These are phyloP conservation scores for Vaccinium myrtillus DNA, from an alignment of 148 eudicot species.

Conservation along the genomic window DNA sequence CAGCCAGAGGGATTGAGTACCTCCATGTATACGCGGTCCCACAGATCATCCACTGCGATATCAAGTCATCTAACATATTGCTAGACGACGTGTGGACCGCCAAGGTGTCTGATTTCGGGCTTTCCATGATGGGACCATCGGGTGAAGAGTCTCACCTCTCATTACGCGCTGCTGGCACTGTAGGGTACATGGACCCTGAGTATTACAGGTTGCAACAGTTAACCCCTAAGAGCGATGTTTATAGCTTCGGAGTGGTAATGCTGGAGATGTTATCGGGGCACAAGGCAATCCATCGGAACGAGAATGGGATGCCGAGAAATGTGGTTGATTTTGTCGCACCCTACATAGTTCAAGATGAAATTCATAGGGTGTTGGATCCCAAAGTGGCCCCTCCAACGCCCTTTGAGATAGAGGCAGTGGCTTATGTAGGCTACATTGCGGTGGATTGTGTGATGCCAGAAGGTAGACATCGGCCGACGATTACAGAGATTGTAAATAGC, in stretches of 20 bases:
- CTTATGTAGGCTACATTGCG: conserved; percentile 63
- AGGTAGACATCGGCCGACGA: conserved; percentile 63
- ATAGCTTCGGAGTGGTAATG: conserved; percentile 77
- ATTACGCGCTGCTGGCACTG: conserved; percentile 60
- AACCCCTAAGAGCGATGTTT: conserved; percentile 74
- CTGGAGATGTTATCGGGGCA: conserved; percentile 63
- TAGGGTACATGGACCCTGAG: conserved; percentile 87
- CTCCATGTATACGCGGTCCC: conserved; percentile 78
- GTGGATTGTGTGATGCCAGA: conserved; percentile 57
- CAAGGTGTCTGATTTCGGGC: conserved; percentile 86
- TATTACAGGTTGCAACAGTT: conserved; percentile 63
- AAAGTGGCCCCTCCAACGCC: conserved; percentile 74
- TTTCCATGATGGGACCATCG: conserved; percentile 64
- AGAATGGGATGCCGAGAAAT: conserved; percentile 66
- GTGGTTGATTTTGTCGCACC: conserved; percentile 70
- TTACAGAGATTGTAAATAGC: conserved; percentile 56
- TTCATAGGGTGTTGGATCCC: conserved; percentile 62
- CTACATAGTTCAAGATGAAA: conserved; percentile 53
- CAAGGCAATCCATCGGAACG: conserved; percentile 67
- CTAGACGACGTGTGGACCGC: conserved; percentile 70
- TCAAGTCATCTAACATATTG: conserved; percentile 82
- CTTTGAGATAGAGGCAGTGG: conserved; percentile 71
- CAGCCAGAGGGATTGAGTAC: conserved; percentile 88
- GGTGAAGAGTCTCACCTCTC: conserved; percentile 60
- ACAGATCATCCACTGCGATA: conserved; percentile 79